Percentiles rank a stretch among this genome's conserved stretches.
phyloP scores from a whole-genome alignment of 805 yeast species.

The Wickerhamomyces sydowiorum region DNA sequence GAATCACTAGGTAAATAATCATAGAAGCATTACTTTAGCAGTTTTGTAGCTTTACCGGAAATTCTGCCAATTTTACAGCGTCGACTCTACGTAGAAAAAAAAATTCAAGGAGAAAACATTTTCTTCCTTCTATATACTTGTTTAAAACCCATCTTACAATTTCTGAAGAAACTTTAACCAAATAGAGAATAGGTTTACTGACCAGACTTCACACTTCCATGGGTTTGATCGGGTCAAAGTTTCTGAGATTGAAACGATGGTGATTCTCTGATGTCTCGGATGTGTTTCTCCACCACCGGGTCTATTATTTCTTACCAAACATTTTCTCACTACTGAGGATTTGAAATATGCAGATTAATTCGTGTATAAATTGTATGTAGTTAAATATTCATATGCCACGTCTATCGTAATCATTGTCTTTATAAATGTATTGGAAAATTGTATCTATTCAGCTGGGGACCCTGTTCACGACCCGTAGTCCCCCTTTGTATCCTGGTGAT shows the following conservation, averaged over 20 bases:
- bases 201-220: neutral
- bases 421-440: neutral
- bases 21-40: too few species aligned
- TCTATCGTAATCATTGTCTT: neutral
- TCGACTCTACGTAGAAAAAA: too few species aligned
- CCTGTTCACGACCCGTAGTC: constrained; percentile 1
- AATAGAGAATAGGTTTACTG: constrained; percentile 1
- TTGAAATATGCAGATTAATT: too few species aligned
- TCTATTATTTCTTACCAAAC: neutral
- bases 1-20: constrained; percentile 35
- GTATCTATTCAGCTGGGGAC: neutral
- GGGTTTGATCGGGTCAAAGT: neutral
- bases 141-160: neutral
- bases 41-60: too few species aligned
- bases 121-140: neutral
- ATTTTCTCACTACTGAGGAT: neutral
- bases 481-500: neutral
- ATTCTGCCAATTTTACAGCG: too few species aligned
- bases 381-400: too few species aligned
- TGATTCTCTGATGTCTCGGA: neutral
- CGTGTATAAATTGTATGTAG: too few species aligned
- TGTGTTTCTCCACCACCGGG: neutral
- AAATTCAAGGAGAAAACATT: neutral
- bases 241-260: neutral
- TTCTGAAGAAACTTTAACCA: neutral